phyloP scores from a whole-genome alignment of 1,284 basidiomycete genomes.

The Fomes fomentarius region DNA sequence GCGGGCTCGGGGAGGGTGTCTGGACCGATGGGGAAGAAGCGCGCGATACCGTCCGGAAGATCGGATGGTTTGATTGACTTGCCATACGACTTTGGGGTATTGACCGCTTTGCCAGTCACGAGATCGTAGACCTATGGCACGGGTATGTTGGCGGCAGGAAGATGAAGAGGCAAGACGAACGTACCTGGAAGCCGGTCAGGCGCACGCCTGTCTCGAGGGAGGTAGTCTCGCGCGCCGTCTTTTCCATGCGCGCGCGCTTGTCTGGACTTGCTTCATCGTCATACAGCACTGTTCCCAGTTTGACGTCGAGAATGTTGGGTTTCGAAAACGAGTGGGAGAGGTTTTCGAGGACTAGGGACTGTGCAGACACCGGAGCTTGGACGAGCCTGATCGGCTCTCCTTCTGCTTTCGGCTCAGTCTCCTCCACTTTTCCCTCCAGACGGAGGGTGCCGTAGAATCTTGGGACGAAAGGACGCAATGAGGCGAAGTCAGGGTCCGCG shows the following conservation, averaged over 20 bases:
- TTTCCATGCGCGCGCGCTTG: slow-evolving; percentile 81
- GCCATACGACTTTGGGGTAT: slow-evolving; percentile 81
- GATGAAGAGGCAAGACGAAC: slow-evolving; percentile 21
- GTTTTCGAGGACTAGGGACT: slow-evolving; percentile 88
- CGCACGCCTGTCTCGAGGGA: slow-evolving; percentile 77
- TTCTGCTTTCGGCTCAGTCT: slow-evolving; percentile 23
- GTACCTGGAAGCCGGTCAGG: slow-evolving; percentile 89
- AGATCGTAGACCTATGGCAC: slow-evolving; percentile 73
- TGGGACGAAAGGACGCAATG: slow-evolving; percentile 64
- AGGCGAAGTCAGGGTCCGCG: slow-evolving; percentile 42
- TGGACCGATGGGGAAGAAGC: slow-evolving; percentile 73
- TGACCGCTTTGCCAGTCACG: slow-evolving; percentile 51
- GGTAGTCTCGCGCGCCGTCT: slow-evolving; percentile 74
- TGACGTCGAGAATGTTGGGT: slow-evolving; percentile 90
- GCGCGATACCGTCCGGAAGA: slow-evolving; percentile 73
- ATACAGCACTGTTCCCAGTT: slow-evolving; percentile 88
- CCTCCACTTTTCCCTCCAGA: slow-evolving; percentile 62
- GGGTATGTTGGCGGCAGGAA: background rate
- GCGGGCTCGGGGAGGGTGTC: slow-evolving; percentile 9
- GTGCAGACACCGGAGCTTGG: slow-evolving; percentile 39
- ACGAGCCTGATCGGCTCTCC: slow-evolving; percentile 30
- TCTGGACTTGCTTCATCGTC: slow-evolving; percentile 72
- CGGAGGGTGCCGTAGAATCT: slow-evolving; percentile 77
- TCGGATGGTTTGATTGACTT: slow-evolving; percentile 71
- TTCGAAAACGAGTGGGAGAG: slow-evolving; percentile 71